Evolutionary conservation across 768 basidiomycete genomes (phyloP).

Genomic region (Mrakia hoshinonis): DNA sequence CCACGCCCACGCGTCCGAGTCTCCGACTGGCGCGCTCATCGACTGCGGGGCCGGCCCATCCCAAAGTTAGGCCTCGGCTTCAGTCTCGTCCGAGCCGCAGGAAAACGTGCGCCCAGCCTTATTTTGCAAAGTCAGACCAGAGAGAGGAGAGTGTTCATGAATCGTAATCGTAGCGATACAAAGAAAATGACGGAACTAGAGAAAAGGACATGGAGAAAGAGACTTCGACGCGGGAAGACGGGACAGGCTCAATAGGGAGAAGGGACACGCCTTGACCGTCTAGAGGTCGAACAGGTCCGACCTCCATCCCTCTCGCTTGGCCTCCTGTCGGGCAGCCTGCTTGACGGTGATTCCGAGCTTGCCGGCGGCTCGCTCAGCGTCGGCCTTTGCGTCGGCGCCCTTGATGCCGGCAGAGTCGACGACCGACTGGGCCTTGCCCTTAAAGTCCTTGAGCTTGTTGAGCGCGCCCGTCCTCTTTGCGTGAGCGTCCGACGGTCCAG

Average conservation of each 20-base stretch:
- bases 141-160: no score
- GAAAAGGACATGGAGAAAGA: not conserved
- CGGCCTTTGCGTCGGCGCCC: slow-evolving; percentile 1
- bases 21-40: no score
- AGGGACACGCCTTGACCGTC: slow-evolving; percentile 88
- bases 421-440: slow-evolving; percentile 35
- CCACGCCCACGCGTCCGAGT: no score
- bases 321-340: slow-evolving; percentile 6
- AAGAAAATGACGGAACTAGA: no score
- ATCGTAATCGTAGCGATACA: no score
- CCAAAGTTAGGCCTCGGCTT: no score
- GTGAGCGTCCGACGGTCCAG: slow-evolving; percentile 35
- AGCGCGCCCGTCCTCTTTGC: slow-evolving; percentile 33
- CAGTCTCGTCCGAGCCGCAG: no score
- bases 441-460: slow-evolving; percentile 36
- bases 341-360: slow-evolving; percentile 22
- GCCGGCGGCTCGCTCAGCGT: slow-evolving; percentile 20
- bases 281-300: slow-evolving; percentile 19
- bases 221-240: no score
- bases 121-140: no score
- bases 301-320: slow-evolving; percentile 24
- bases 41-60: no score
- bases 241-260: no score
- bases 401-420: slow-evolving; percentile 34
- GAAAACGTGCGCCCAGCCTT: no score